Evolutionary conservation across 208 protist genomes (phyloP).

Genomic region (Trypanosoma avium): DNA sequence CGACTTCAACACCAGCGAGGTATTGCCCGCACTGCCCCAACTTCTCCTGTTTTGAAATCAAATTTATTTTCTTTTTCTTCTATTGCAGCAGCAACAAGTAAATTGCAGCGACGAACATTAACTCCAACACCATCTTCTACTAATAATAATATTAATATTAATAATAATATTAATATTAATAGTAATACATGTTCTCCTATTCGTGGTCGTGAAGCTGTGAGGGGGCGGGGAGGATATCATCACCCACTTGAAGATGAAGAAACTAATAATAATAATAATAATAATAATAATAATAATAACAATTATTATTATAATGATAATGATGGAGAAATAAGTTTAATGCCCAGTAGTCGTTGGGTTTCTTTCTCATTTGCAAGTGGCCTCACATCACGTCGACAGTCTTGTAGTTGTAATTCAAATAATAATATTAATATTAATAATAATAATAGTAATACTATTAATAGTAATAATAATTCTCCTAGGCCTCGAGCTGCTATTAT

Average conservation of each 20-base stretch:
- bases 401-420: background rate
- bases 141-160: background rate
- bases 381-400: slow-evolving; percentile 15
- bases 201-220: too few relatives aligned
- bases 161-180: background rate
- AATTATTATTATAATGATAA: slow-evolving; percentile 3
- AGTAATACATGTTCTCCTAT: too few relatives aligned
- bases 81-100: background rate
- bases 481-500: slow-evolving; percentile 17
- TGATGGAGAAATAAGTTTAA: slow-evolving; percentile 8
- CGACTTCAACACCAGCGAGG: too few relatives aligned
- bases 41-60: slow-evolving; percentile 8
- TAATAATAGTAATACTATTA: too few relatives aligned
- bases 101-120: background rate
- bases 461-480: too few relatives aligned
- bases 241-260: too few relatives aligned
- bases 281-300: background rate
- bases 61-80: background rate
- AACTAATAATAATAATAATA: background rate
- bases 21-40: slow-evolving; percentile 6
- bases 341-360: slow-evolving; percentile 18
- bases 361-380: slow-evolving; percentile 23
- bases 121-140: background rate
- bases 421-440: too few relatives aligned
- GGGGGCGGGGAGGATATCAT: too few relatives aligned